These are phyloP conservation scores for Venturia effusa DNA, from an alignment of 2,329 filamentous ascomycete genomes.

Conservation along the genomic window DNA sequence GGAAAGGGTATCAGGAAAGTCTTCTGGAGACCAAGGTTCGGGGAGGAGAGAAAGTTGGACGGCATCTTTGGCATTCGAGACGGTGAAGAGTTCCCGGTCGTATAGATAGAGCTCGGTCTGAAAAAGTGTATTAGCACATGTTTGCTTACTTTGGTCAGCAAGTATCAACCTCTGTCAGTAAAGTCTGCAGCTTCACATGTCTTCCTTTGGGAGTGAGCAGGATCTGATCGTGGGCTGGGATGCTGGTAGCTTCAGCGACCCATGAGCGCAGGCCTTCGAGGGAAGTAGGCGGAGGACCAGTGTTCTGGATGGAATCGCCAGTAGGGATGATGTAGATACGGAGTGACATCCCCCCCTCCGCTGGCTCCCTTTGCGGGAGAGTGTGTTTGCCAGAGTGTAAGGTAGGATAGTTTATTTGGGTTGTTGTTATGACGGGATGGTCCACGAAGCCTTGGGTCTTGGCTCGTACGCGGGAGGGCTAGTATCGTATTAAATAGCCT, in stretches of 20 bases:
- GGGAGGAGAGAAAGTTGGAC: conserved; percentile 44
- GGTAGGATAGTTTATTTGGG: background rate
- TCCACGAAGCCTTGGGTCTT: background rate
- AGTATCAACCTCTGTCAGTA: conserved; percentile 62
- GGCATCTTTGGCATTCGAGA: conserved; percentile 36
- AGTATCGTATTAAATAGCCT: background rate
- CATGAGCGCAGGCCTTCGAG: conserved; percentile 78
- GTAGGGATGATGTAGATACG: conserved; percentile 88
- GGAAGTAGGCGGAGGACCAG: conserved; percentile 63
- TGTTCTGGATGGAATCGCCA: conserved; percentile 63
- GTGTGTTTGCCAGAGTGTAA: background rate
- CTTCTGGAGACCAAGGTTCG: conserved; percentile 47
- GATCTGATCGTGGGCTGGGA: conserved; percentile 71
- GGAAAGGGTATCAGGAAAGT: conserved; percentile 67
- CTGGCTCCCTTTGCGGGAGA: background rate
- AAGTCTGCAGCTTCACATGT: conserved; percentile 68
- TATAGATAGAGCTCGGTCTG: conserved; percentile 88
- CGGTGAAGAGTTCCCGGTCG: conserved; percentile 51
- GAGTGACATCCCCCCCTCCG: conserved; percentile 54
- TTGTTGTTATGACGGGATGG: background rate
- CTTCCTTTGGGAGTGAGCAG: conserved; percentile 76
- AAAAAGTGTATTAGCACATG: background rate
- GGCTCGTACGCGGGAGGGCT: background rate
- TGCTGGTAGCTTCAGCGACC: conserved; percentile 63
- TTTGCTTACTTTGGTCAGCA: background rate